phyloP scores from a whole-genome alignment of 176 grass and related monocot species.

The Carex littledalei region DNA sequence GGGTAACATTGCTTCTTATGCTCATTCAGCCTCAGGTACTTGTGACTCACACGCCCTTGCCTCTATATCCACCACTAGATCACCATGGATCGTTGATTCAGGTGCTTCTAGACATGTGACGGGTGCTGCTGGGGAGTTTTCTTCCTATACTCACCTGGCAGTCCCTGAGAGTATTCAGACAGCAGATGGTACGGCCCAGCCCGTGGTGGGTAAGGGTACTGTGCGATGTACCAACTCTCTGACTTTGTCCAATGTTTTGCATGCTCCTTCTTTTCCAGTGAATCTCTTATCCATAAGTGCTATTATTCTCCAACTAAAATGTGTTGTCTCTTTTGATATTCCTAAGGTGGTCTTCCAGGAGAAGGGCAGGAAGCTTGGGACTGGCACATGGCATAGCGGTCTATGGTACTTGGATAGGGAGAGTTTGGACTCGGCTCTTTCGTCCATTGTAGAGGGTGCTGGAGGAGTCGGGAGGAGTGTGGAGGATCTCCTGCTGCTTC shows the following conservation, averaged over 20 bases:
- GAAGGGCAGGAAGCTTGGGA: neutral
- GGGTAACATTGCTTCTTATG: neutral
- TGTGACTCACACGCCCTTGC: neutral
- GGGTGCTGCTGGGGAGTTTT: neutral
- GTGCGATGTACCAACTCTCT: neutral
- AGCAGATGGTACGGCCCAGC: neutral
- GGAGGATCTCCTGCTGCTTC: neutral
- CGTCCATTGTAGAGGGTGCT: neutral
- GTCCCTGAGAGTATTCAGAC: neutral
- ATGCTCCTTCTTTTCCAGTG: no score
- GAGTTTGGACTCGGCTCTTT: neutral
- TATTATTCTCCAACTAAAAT: no score
- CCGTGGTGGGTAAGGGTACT: neutral
- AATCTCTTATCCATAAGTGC: no score
- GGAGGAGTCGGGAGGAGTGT: neutral
- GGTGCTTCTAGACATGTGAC: neutral
- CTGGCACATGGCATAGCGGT: neutral
- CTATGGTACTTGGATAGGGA: neutral
- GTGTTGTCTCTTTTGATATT: neutral
- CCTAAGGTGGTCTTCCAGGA: neutral
- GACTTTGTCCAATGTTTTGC: neutral
- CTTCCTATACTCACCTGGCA: neutral
- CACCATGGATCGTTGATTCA: neutral
- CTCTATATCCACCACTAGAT: neutral
- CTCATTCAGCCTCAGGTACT: neutral